These are phyloP conservation scores for Phyllosticta citrichinensis DNA, from an alignment of 2,329 filamentous ascomycete species.

Conservation along the genomic window DNA sequence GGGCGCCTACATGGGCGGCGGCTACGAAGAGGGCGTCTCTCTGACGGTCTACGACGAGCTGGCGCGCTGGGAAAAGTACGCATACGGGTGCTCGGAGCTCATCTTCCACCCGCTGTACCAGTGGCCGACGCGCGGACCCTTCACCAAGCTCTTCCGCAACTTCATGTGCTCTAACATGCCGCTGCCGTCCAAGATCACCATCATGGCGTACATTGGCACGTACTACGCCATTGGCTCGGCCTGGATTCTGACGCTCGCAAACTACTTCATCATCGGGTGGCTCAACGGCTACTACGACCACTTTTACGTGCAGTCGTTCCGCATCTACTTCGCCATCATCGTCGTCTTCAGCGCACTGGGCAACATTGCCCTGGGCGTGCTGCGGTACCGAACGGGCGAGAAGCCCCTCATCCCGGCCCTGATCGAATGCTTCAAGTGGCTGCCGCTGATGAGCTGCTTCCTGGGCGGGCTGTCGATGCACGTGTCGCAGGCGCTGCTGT, in stretches of 20 bases:
- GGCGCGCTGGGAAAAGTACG: constrained; percentile 79
- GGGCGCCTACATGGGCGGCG: constrained; percentile 63
- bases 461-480: constrained; percentile 32
- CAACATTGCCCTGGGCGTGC: constrained; percentile 60
- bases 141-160: constrained; percentile 65
- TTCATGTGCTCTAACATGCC: constrained; percentile 67
- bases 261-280: constrained; percentile 70
- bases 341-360: constrained; percentile 68
- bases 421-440: constrained; percentile 56
- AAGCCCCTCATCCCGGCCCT: constrained; percentile 46
- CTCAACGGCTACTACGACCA: constrained; percentile 67
- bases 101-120: constrained; percentile 68
- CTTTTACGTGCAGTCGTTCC: constrained; percentile 66
- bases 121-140: constrained; percentile 64
- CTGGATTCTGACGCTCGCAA: constrained; percentile 62
- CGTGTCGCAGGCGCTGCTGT: constrained; percentile 30
- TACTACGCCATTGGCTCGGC: constrained; percentile 71
- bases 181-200: constrained; percentile 65
- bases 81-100: constrained; percentile 73
- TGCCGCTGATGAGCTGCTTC: constrained; percentile 34
- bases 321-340: constrained; percentile 72
- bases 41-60: constrained; percentile 78
- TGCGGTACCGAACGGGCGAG: constrained; percentile 63
- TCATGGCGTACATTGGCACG: constrained; percentile 68
- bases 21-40: constrained; percentile 75